Conservation (phyloP, 192 early-diverging fungal genomes). For the Hyaloraphidium curvatum region DNA sequence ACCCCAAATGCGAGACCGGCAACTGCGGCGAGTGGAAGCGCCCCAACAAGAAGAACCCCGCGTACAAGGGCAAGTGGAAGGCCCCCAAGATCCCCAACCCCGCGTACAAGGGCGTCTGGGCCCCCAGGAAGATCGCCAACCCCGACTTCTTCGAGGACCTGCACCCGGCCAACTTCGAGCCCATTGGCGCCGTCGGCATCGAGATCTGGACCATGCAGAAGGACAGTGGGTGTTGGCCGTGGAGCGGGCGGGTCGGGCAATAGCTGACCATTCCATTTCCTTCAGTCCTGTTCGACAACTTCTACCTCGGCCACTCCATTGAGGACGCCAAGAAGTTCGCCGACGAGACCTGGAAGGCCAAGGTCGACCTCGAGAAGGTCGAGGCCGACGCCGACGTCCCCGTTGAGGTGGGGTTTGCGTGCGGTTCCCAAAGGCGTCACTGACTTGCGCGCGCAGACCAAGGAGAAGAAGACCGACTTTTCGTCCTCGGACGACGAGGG, state of each 20-base stretch:
- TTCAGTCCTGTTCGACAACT: constrained; percentile 83
- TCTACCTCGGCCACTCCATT: constrained; percentile 61
- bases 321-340: constrained; percentile 48
- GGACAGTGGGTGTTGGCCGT: too few relatives aligned
- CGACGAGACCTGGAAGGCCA: constrained; percentile 53
- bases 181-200: constrained; percentile 66
- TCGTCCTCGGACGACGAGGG: too few relatives aligned
- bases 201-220: constrained; percentile 91
- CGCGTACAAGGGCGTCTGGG: constrained; percentile 79
- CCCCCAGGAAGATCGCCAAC: constrained; percentile 65
- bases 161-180: constrained; percentile 51
- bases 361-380: constrained; percentile 45
- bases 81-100: constrained; percentile 77
- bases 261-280: too few relatives aligned
- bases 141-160: constrained; percentile 69
- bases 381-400: constrained; percentile 39
- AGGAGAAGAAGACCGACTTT: too few relatives aligned
- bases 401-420: too few relatives aligned
- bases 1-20: constrained; percentile 5
- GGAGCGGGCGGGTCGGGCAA: too few relatives aligned
- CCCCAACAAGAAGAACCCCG: constrained; percentile 72
- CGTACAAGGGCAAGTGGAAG: constrained; percentile 81
- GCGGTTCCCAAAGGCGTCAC: too few relatives aligned
- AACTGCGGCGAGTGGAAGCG: constrained; percentile 67
- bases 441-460: too few relatives aligned